These are phyloP conservation scores for Solanum sejunctum DNA, from an alignment of 257 asterid genomes.

Conservation along the genomic window DNA sequence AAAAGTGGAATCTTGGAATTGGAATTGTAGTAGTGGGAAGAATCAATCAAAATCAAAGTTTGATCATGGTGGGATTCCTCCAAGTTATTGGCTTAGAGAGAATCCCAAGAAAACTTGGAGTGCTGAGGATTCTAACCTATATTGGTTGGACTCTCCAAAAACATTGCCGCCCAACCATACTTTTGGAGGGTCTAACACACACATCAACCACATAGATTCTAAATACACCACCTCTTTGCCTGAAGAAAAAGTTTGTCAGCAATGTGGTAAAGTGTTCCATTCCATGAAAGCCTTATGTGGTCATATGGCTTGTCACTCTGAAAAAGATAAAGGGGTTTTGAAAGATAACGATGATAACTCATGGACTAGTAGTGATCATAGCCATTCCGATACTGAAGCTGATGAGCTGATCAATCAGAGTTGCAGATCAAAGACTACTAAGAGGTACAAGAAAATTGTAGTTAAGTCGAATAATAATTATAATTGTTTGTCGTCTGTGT, in stretches of 20 bases:
- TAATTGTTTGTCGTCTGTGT: conserved; percentile 42
- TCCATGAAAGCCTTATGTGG: conserved; percentile 90
- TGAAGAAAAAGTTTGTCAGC: conserved; percentile 58
- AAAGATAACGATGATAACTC: conserved; percentile 29
- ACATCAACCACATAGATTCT: background rate
- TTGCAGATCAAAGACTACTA: conserved; percentile 24
- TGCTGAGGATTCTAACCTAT: conserved; percentile 27
- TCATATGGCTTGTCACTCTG: conserved; percentile 97
- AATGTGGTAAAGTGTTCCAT: conserved; percentile 89
- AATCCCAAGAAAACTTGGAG: conserved; percentile 89
- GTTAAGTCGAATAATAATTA: conserved; percentile 20
- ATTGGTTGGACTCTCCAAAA: background rate
- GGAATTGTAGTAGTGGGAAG: background rate
- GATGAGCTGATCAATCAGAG: conserved; percentile 17
- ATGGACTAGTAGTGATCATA: conserved; percentile 43
- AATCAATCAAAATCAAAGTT: background rate
- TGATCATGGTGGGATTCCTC: conserved; percentile 36
- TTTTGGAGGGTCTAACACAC: background rate
- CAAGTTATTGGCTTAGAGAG: conserved; percentile 60
- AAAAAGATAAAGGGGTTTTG: conserved; percentile 31
- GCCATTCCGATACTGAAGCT: conserved; percentile 49
- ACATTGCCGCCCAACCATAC: background rate
- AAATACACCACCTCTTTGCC: conserved; percentile 5
- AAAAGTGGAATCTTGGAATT: conserved; percentile 13
- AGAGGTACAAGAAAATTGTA: conserved; percentile 37